These are phyloP conservation scores for Nemania sp. DNA, from an alignment of 2,329 filamentous ascomycete species.

Conservation along the genomic window DNA sequence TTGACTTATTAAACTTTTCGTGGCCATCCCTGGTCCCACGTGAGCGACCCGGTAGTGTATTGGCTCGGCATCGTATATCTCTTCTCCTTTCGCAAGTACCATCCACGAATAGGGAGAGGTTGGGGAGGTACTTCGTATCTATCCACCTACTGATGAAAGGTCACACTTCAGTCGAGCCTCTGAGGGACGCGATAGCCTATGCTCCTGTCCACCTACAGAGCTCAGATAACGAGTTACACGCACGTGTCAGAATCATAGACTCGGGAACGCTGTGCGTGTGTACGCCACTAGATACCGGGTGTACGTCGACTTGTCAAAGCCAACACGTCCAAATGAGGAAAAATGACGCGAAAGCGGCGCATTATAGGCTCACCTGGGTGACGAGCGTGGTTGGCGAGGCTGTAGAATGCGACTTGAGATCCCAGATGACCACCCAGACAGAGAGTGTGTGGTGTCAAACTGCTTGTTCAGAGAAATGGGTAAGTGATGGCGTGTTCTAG, in stretches of 20 bases:
- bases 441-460: too few species aligned
- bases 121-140: too few species aligned
- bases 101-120: too few species aligned
- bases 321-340: conserved; percentile 3
- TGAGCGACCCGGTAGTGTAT: neutral
- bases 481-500: conserved; percentile 4
- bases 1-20: neutral
- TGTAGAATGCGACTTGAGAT: conserved; percentile 17
- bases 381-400: conserved; percentile 16
- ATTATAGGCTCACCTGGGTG: neutral
- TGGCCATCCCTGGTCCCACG: neutral
- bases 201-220: too few species aligned
- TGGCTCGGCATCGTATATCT: neutral
- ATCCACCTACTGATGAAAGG: too few species aligned
- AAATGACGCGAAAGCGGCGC: conserved; percentile 9
- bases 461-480: neutral
- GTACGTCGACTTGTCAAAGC: too few species aligned
- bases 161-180: too few species aligned
- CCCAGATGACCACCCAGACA: conserved; percentile 8
- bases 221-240: conserved; percentile 14
- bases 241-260: conserved; percentile 18
- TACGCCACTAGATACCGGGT: too few species aligned
- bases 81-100: too few species aligned
- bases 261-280: neutral
- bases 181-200: too few species aligned